phyloP scores from a whole-genome alignment of 2,329 filamentous ascomycete species.

The Aplosporella prunicola region DNA sequence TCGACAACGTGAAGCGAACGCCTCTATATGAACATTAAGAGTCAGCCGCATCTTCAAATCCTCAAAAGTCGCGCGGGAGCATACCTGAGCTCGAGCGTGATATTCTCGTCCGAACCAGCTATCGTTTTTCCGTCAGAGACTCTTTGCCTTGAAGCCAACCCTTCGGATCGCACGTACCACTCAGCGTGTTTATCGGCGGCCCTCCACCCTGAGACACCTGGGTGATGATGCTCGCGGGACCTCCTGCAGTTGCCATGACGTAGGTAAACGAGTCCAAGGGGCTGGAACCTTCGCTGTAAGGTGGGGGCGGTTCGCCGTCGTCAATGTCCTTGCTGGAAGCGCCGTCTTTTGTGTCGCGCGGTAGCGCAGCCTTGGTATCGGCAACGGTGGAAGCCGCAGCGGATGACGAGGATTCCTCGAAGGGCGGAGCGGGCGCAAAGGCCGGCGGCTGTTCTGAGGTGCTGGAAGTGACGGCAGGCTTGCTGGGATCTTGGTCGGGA shows the following conservation, averaged over 20 bases:
- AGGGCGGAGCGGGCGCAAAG: slow-evolving; percentile 44
- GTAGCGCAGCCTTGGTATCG: slow-evolving; percentile 77
- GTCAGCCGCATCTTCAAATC: slow-evolving; percentile 16
- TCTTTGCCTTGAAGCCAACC: too few species aligned
- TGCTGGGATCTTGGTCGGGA: slow-evolving; percentile 38
- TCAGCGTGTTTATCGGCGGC: slow-evolving; percentile 78
- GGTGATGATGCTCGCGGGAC: slow-evolving; percentile 96
- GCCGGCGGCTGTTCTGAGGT: slow-evolving; percentile 36
- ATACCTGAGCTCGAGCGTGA: slow-evolving; percentile 88
- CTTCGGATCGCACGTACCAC: slow-evolving; percentile 49
- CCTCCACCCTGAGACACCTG: slow-evolving; percentile 89
- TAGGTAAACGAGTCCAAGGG: slow-evolving; percentile 88
- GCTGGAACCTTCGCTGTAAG: slow-evolving; percentile 90
- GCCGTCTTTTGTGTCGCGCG: slow-evolving; percentile 68
- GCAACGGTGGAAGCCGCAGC: slow-evolving; percentile 40
- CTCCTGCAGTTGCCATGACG: slow-evolving; percentile 96
- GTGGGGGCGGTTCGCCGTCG: slow-evolving; percentile 88
- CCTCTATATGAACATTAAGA: slow-evolving; percentile 49
- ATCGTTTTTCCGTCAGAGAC: slow-evolving; percentile 27
- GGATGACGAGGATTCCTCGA: slow-evolving; percentile 40
- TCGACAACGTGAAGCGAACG: slow-evolving; percentile 83
- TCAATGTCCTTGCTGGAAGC: slow-evolving; percentile 60
- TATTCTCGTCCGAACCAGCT: slow-evolving; percentile 84
- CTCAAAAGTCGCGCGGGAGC: slow-evolving; percentile 16
- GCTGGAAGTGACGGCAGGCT: slow-evolving; percentile 27